Evolutionary conservation across 805 yeast genomes (phyloP), one percentile per base, ranked within the genome.

Genomic region (Wickerhamiella occidentalis): DNA sequence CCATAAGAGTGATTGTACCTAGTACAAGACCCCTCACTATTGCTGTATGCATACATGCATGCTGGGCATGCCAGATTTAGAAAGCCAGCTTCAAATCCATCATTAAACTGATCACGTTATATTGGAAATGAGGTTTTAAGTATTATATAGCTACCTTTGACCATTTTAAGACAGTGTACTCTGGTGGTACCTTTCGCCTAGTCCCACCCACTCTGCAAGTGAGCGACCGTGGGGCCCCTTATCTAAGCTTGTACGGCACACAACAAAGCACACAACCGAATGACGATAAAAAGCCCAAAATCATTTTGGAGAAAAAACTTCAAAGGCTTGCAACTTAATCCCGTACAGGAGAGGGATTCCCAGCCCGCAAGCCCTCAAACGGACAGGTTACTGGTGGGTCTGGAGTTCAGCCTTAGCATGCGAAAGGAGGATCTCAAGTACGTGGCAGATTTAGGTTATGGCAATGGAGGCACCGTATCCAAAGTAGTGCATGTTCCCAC

Each of bases 391-490:
- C 45, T 37, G 46, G 52, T 77, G 3, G 78, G 80, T 1, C 67
- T 77, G 40, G 80, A 76, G 56, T 74, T 74, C 56, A 71, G 73
- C 48, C 64, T 75, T 35, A 71, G 73, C 47, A 69, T 79, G 43
- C 71, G 72, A 48, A 73, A 74, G 38, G 78, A 78, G 40, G 96
- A 92, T 59, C 65, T 92, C 22, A 76, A 87, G 13, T 77, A 79
- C 29, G 63, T 92, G 47, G 79, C 85, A 52, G 79, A 79, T 53
- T 71, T 92, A 46, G 99, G 99, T 8, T 75, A 85, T 25, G 99
- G 99, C 11, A 88, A 85, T 62, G 86, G 95, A 11, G 99, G 99
- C 2, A 79, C 86, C 1, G 99, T 92, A 2, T 70, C 82, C 42
- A 86, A 88, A 61, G 94, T 87, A 11, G 67, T 86, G 47, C 97